Evolutionary conservation across 176 grass and related monocot species (phyloP), one percentile per base, ranked within the genome.

Genomic region (Melocanna baccifera): DNA sequence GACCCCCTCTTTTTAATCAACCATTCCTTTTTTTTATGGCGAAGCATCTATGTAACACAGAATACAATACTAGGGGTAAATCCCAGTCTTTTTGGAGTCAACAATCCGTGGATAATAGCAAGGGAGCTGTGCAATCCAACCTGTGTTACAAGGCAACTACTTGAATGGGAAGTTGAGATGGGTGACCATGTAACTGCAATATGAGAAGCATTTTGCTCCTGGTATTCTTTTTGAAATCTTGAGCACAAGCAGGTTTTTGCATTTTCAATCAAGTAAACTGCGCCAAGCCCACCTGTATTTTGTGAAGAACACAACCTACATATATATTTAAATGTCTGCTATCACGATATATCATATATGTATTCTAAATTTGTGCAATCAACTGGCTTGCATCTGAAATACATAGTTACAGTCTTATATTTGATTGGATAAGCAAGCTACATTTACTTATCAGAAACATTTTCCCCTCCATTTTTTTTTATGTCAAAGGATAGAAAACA

Each of bases 251-350:
- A 75, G 14, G 19, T 47, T 37, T 64, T 63, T 39, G n/a, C 39
- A 36, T 75, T 63, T 62, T 63, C 26, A 73, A 73, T 83, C 81
- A 74, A 73, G 28, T 72, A 82, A 46, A 82, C 61, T 59, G 51
- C 52, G 72, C 53, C 52, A 82, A 47, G 18, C 53, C 8, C 18
- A 82, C 40, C 51, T 82, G 2, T 43, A 59, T 71, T 59, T 15
- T 82, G 51, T 67, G 82, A 13, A 84, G 18, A 67, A 85, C 19
- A 75, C 25, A 85, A 69, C 41, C 51, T 56, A 67, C 25, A 57
- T 55, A 29, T 16, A 7, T 36, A 78, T 78, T 69, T 36, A 78
- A 70, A 69, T 58, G 71, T 62, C 42, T 70, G 13, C 42, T 23
- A 29, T 62, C 75, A 86, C 14, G 4, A 61, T 23, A 71, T 62